These are phyloP conservation scores for Metschnikowia peoriensis DNA, from an alignment of 805 yeast genomes.

Conservation along the genomic window DNA sequence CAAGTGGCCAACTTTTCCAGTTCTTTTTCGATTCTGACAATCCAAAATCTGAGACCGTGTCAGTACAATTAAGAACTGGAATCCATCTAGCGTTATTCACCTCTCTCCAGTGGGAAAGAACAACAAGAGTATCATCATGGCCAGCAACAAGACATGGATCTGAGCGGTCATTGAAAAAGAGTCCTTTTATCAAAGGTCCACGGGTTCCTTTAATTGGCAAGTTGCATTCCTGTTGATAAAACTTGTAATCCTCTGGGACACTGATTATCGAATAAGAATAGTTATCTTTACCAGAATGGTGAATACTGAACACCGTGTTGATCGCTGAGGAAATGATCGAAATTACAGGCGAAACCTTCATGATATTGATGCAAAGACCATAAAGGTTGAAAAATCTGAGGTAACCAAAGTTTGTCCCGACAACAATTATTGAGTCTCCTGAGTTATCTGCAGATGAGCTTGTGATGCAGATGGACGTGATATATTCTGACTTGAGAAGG, in stretches of 20 bases:
- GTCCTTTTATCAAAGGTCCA: conserved; percentile 52
- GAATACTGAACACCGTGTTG: conserved; percentile 51
- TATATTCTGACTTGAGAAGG: conserved; percentile 50
- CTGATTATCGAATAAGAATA: conserved; percentile 50
- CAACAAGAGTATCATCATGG: conserved; percentile 66
- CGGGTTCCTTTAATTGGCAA: conserved; percentile 31
- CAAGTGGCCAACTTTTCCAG: conserved; percentile 85
- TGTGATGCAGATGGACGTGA: conserved; percentile 68
- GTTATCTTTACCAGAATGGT: conserved; percentile 29
- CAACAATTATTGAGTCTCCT: conserved; percentile 50
- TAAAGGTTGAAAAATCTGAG: conserved; percentile 65
- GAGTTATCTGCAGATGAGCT: conserved; percentile 17
- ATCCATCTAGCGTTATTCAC: conserved; percentile 80
- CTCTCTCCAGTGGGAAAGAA: conserved; percentile 76
- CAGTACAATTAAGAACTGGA: conserved; percentile 67
- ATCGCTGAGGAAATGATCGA: conserved; percentile 64
- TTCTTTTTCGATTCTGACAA: conserved; percentile 47
- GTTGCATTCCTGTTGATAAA: conserved; percentile 37
- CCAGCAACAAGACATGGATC: conserved; percentile 85
- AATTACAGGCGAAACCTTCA: conserved; percentile 70
- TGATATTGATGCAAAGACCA: conserved; percentile 71
- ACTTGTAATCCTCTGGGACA: conserved; percentile 40
- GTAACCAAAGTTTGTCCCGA: conserved; percentile 76
- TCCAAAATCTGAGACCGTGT: conserved; percentile 44
- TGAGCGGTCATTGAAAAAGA: conserved; percentile 85